These are phyloP conservation scores for Trichomonascaceae sp. DNA, from an alignment of 1,139 yeast genomes.

Conservation along the genomic window DNA sequence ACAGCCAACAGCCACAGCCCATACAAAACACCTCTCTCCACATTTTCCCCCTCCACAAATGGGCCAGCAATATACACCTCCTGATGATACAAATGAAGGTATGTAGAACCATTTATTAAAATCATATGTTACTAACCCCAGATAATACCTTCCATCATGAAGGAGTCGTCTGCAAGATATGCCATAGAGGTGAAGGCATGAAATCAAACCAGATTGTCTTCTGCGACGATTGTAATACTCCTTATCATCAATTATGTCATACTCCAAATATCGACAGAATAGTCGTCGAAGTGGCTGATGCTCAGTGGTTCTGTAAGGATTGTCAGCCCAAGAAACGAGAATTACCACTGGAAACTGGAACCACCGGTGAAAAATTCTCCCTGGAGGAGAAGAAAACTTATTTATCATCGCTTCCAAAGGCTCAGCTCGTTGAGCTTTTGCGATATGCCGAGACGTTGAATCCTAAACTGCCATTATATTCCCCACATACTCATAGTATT, in stretches of 20 bases:
- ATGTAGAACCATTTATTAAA: no score
- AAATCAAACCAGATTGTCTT: slow-evolving; percentile 38
- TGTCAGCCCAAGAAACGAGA: slow-evolving; percentile 36
- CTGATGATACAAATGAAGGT: not conserved
- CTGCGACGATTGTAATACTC: slow-evolving; percentile 39
- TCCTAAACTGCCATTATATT: slow-evolving; percentile 33
- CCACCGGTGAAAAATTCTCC: slow-evolving; percentile 32
- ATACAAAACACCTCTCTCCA: not conserved
- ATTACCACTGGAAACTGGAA: slow-evolving; percentile 37
- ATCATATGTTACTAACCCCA: not conserved
- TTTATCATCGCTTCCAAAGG: slow-evolving; percentile 34
- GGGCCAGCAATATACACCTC: not conserved
- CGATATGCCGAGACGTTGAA: slow-evolving; percentile 34
- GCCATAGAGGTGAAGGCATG: slow-evolving; percentile 38
- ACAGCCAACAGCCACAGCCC: no score
- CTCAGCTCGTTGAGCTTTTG: slow-evolving; percentile 38
- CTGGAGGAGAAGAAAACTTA: slow-evolving; percentile 37
- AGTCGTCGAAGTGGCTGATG: slow-evolving; percentile 40
- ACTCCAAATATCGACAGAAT: slow-evolving; percentile 38
- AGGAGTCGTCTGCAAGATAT: slow-evolving; percentile 35
- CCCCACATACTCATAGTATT: slow-evolving; percentile 32
- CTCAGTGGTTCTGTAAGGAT: slow-evolving; percentile 40
- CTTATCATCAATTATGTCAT: slow-evolving; percentile 41
- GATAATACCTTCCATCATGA: slow-evolving; percentile 20
- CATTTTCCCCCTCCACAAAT: not conserved